These are phyloP conservation scores for Hygrophila difformis DNA, from an alignment of 257 asterid genomes.

Conservation along the genomic window DNA sequence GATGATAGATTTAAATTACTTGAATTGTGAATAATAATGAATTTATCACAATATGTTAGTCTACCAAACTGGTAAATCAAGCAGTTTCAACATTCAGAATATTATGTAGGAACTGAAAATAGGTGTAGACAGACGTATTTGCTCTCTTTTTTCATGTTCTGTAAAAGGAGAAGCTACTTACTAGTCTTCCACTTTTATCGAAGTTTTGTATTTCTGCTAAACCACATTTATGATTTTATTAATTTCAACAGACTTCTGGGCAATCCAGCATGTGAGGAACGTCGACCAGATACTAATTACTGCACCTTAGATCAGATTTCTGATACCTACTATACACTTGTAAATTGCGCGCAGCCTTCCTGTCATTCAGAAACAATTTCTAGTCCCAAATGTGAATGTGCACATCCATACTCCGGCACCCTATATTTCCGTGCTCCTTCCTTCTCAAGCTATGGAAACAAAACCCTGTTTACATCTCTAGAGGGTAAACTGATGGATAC, in stretches of 20 bases:
- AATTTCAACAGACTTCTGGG: slow-evolving; percentile 55
- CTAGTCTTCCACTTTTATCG: no score
- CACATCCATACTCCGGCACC: slow-evolving; percentile 64
- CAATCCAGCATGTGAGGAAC: slow-evolving; percentile 55
- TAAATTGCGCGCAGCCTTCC: slow-evolving; percentile 34
- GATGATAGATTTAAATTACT: no score
- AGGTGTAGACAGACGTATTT: no score
- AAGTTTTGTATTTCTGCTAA: no score
- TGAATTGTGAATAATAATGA: no score
- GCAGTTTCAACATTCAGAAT: no score
- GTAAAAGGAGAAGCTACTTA: no score
- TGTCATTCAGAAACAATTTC: slow-evolving; percentile 36
- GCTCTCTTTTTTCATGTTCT: no score
- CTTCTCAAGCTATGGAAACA: slow-evolving; percentile 60
- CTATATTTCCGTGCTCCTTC: slow-evolving; percentile 67
- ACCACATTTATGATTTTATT: no score
- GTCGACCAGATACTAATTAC: slow-evolving; percentile 24
- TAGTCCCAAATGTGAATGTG: slow-evolving; percentile 73
- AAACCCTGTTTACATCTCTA: slow-evolving; percentile 28
- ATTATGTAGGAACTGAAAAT: no score
- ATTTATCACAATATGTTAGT: no score
- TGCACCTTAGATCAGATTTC: slow-evolving; percentile 32
- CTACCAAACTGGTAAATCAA: no score
- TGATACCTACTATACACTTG: slow-evolving; percentile 24
- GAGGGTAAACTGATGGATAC: slow-evolving; percentile 30